These are phyloP conservation scores for Mortierella polycephala DNA, from an alignment of 371 early-diverging fungal genomes.

Conservation along the genomic window DNA sequence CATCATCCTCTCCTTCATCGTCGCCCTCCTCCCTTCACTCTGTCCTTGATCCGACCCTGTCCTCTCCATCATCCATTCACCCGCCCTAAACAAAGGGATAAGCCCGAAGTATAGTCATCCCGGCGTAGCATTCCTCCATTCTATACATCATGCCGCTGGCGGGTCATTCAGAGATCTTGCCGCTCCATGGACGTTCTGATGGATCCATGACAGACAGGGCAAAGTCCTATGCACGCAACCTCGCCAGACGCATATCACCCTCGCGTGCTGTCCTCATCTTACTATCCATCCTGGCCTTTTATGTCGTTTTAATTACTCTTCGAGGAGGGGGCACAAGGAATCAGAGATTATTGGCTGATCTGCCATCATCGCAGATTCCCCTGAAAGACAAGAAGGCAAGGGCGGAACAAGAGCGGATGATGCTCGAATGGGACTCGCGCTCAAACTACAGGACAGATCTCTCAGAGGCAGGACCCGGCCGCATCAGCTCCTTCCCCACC, in stretches of 20 bases:
- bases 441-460: conserved; percentile 50
- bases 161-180: conserved; percentile 41
- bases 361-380: background rate
- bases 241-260: conserved; percentile 24
- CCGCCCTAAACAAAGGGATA: background rate
- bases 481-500: conserved; percentile 35
- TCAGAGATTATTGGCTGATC: background rate
- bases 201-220: conserved; percentile 12
- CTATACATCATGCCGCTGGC: conserved; percentile 19
- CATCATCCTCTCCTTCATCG: too few relatives aligned
- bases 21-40: too few relatives aligned
- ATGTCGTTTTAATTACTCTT: conserved; percentile 12
- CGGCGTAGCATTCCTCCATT: conserved; percentile 4
- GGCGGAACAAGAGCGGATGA: conserved; percentile 31
- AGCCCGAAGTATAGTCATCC: background rate
- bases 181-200: conserved; percentile 31
- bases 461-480: conserved; percentile 32
- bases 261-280: conserved; percentile 22
- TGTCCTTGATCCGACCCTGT: background rate
- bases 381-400: conserved; percentile 23
- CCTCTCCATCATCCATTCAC: background rate
- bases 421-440: conserved; percentile 47
- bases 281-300: conserved; percentile 29
- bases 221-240: conserved; percentile 8
- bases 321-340: too few relatives aligned